Base-by-base conservation (phyloP, 768 basidiomycete genomes). In the Tricholoma flavovirens region DNA sequence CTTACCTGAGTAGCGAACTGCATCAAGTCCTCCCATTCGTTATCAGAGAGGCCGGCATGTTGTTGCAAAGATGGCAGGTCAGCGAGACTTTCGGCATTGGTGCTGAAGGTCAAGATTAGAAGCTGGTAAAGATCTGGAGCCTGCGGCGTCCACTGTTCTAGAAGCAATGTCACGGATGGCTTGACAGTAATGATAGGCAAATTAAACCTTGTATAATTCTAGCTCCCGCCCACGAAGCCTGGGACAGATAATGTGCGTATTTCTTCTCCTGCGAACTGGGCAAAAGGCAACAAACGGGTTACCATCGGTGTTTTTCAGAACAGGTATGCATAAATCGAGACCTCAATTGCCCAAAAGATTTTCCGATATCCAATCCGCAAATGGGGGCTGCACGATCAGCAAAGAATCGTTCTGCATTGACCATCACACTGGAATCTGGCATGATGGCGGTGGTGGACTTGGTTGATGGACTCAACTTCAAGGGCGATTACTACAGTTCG, bases 141-240 rank as follows among this genome's bases (percentile, higher is more conserved):
- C 59, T 88, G 79, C 0, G 83, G 76, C 0, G 90, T 89, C 88
- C 87, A 91, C 74, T 93, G 90, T 45, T 75, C 86, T 78, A 53
- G 32, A 35, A 33, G n/a, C 43, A 15, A 50, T 57, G 32, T 24
- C 29, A 51, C 26, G 22, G 49, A 51, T 5, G 22, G 32, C 19
- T 17, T 14, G 17, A 19, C 45, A 54, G 6, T 14, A 12, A 58
- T 32, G 7, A 51, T 19, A 17, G 15, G 42, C 30, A 19, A 4
- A 53, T 17, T 7, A 19, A 33, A 73, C 76, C 76, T 73, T 90
- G 87, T 54, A 92, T 88, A 70, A 94, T 87, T 38, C 87, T 79
- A 50, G 82, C 88, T 26, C 92, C 92, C 0, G 88, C 88, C 92
- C 92, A 94, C 1, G 84, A 83, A 5, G 90, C 91, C 60, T 81